Base-by-base conservation (phyloP, 2,329 filamentous ascomycete genomes). In the Volutella citrinella region DNA sequence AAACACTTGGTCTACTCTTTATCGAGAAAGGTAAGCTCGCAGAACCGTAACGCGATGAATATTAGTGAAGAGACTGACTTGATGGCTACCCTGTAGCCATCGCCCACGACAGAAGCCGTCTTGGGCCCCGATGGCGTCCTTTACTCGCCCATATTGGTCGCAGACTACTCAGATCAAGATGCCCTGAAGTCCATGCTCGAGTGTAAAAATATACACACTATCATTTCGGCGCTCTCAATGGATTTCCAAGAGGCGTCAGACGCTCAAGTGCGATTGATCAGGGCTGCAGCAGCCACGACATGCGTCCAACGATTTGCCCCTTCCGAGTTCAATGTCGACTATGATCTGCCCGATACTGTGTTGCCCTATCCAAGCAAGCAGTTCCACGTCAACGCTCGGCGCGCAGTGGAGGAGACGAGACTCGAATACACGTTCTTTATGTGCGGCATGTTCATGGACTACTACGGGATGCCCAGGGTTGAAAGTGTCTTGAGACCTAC, bases 1-100 rank as follows among this genome's bases (percentile, higher is more conserved):
- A 61, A 63, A 30, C 59, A 69, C 34, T 42, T 66, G 16, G 56
- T 71, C 11, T 55, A 67, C 27, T 54, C 71, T 4, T 43, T 72
- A 11, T 57, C 63, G 14, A 61, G 69, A 28, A 63, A 61, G 44
- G 69, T 58, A 46, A 5, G 20, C 31, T 6, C 19, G 12, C 15
- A n/a, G n/a, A n/a, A n/a, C n/a, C n/a, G n/a, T n/a, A n/a, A n/a
- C n/a, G n/a, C n/a, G n/a, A n/a, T 12, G 9, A 23, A 16, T 9
- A 23, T 27, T 25, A n/a, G n/a, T n/a, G n/a, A n/a, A n/a, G n/a
- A n/a, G n/a, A n/a, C n/a, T n/a, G n/a, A n/a, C n/a, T n/a, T n/a
- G n/a, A n/a, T n/a, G n/a, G n/a, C n/a, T n/a, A n/a, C n/a, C n/a
- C n/a, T n/a, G n/a, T n/a, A n/a, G n/a, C n/a, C n/a, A n/a, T n/a